These are phyloP conservation scores for Myxozyma neotropica DNA, from an alignment of 805 yeast species.

Conservation along the genomic window DNA sequence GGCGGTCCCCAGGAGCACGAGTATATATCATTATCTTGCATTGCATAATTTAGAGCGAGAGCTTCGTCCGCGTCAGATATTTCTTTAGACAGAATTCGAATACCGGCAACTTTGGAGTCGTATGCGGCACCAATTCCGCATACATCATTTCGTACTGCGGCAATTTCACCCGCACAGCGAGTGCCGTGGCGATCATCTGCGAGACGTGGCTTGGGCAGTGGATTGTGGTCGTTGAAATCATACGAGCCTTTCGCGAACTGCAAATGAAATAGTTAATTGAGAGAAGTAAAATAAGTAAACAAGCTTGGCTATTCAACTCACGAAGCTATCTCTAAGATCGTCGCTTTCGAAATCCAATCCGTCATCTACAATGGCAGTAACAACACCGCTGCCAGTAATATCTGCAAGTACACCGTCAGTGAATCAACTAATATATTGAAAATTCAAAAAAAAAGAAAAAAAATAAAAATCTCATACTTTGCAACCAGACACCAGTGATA, in stretches of 20 bases:
- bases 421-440: not conserved
- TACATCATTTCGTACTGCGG: slow-evolving; percentile 74
- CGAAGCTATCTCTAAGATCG: slow-evolving; percentile 67
- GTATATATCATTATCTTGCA: slow-evolving; percentile 86
- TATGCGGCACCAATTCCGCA: slow-evolving; percentile 99
- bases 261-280: not conserved
- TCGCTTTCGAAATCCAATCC: slow-evolving; percentile 82
- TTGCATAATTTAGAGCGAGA: slow-evolving; percentile 74
- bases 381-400: slow-evolving; percentile 78
- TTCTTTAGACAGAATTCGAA: slow-evolving; percentile 80
- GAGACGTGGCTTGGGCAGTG: slow-evolving; percentile 77
- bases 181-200: slow-evolving; percentile 92
- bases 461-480: slow-evolving; percentile 41
- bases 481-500: slow-evolving; percentile 81
- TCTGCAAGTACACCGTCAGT: slow-evolving; percentile 37
- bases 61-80: slow-evolving; percentile 90
- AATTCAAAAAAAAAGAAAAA: not conserved
- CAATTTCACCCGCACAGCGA: slow-evolving; percentile 96
- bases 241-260: slow-evolving; percentile 71
- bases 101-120: slow-evolving; percentile 81
- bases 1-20: slow-evolving; percentile 99
- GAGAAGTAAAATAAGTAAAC: slow-evolving; percentile 34
- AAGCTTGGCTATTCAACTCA: no score
- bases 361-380: slow-evolving; percentile 90
- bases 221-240: slow-evolving; percentile 81